Evolutionary conservation across 768 basidiomycete species (phyloP).

Genomic region (Glaciozyma martinii): DNA sequence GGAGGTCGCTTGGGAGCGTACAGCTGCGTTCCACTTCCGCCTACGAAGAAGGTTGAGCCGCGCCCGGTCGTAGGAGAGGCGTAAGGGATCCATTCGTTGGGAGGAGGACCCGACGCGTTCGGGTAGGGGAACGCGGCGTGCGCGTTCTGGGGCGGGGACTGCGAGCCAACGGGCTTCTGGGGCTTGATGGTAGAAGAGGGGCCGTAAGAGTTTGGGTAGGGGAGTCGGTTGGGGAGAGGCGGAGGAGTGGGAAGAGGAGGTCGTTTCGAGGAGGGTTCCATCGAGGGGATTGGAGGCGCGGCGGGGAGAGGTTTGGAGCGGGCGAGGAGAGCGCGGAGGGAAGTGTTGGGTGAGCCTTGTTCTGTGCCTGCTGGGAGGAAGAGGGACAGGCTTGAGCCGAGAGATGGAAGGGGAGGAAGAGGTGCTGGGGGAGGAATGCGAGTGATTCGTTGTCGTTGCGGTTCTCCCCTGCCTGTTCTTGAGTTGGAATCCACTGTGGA

Average conservation of each 20-base stretch:
- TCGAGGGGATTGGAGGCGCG: not conserved
- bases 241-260: not conserved
- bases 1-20: not conserved
- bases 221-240: not conserved
- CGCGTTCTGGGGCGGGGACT: not conserved
- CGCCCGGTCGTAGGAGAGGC: not conserved
- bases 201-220: constrained; percentile 1
- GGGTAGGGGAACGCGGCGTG: not conserved
- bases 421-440: not conserved
- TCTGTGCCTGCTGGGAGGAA: not conserved
- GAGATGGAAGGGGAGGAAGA: not conserved
- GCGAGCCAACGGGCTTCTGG: not conserved
- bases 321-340: not conserved
- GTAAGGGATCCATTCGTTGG: not conserved
- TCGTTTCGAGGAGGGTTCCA: not conserved
- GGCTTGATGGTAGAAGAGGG: not conserved
- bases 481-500: not conserved
- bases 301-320: not conserved
- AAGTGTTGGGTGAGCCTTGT: not conserved
- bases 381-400: not conserved
- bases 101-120: not conserved
- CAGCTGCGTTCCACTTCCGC: not conserved
- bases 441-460: not conserved
- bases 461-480: not conserved
- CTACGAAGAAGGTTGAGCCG: not conserved